Conservation (phyloP, 345 rosid genomes). For the Salix caprea region DNA sequence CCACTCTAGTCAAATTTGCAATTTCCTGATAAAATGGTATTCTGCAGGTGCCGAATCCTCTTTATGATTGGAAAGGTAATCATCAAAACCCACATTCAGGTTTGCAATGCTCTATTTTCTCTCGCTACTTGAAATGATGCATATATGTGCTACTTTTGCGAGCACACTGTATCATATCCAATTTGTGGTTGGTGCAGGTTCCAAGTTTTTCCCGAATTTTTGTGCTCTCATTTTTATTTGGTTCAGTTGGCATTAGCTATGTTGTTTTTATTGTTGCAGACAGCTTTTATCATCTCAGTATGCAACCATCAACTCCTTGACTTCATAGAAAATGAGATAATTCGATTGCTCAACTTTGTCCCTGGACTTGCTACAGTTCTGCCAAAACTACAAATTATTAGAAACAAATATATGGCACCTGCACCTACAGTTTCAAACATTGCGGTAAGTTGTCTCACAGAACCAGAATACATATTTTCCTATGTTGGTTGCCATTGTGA, state of each 20-base stretch:
- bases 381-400: conserved; percentile 54
- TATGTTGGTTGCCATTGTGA: not conserved
- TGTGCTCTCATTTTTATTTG: not conserved
- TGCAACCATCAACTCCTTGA: conserved; percentile 91
- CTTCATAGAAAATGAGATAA: conserved; percentile 88
- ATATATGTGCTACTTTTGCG: not conserved
- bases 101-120: conserved; percentile 15
- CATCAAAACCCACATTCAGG: conserved; percentile 96
- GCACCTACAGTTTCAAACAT: conserved; percentile 42
- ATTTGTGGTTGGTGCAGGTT: not conserved
- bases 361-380: conserved; percentile 66
- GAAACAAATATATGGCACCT: conserved; percentile 64
- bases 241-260: too few relatives aligned
- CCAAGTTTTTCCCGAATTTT: too few relatives aligned
- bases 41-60: conserved; percentile 88
- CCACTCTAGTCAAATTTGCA: not conserved
- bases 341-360: conserved; percentile 66
- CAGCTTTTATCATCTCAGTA: conserved; percentile 77
- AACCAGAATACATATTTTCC: not conserved
- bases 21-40: not conserved
- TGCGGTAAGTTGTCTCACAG: conserved; percentile 35
- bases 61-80: conserved; percentile 90
- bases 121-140: not conserved
- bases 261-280: conserved; percentile 42
- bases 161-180: not conserved